Percentiles rank a stretch among this genome's conserved stretches.
These are phyloP conservation scores for Fusarium transvaalense DNA, from an alignment of 2,329 filamentous ascomycete genomes.

Conservation along the genomic window DNA sequence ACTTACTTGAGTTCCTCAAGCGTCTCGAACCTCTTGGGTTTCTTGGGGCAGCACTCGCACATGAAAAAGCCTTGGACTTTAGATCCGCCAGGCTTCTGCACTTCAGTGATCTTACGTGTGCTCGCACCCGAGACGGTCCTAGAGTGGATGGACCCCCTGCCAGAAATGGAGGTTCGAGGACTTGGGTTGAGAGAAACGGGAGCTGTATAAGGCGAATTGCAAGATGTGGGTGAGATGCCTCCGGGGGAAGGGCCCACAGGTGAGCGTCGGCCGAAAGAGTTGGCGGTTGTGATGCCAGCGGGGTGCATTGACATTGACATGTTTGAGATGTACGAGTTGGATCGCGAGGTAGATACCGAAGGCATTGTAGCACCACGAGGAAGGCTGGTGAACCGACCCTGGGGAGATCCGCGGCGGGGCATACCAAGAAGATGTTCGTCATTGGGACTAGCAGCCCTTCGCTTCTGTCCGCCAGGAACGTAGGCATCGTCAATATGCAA, in stretches of 20 bases:
- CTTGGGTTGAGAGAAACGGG: constrained; percentile 64
- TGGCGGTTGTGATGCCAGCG: constrained; percentile 58
- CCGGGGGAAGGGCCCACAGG: constrained; percentile 61
- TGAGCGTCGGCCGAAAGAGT: constrained; percentile 62
- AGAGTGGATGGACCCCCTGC: constrained; percentile 57
- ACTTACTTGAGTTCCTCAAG: constrained; percentile 73
- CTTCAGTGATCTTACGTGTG: constrained; percentile 64
- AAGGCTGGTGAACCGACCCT: constrained; percentile 62
- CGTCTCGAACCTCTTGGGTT: constrained; percentile 42
- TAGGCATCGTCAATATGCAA: constrained; percentile 64
- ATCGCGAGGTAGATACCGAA: constrained; percentile 59
- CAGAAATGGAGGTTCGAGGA: constrained; percentile 60
- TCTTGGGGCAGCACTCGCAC: constrained; percentile 44
- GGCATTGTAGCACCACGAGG: constrained; percentile 60
- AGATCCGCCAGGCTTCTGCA: constrained; percentile 60
- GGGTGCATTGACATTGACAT: constrained; percentile 56
- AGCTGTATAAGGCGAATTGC: constrained; percentile 63
- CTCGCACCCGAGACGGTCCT: constrained; percentile 63
- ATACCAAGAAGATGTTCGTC: constrained; percentile 59
- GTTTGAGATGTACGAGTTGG: constrained; percentile 62
- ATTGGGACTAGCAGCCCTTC: constrained; percentile 67
- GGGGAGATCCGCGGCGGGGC: constrained; percentile 65
- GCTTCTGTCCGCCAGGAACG: constrained; percentile 62
- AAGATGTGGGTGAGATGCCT: constrained; percentile 64
- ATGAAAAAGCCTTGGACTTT: constrained; percentile 63